Base-by-base conservation (phyloP, 2,329 filamentous ascomycete species). In the Escovopsis sp. region DNA sequence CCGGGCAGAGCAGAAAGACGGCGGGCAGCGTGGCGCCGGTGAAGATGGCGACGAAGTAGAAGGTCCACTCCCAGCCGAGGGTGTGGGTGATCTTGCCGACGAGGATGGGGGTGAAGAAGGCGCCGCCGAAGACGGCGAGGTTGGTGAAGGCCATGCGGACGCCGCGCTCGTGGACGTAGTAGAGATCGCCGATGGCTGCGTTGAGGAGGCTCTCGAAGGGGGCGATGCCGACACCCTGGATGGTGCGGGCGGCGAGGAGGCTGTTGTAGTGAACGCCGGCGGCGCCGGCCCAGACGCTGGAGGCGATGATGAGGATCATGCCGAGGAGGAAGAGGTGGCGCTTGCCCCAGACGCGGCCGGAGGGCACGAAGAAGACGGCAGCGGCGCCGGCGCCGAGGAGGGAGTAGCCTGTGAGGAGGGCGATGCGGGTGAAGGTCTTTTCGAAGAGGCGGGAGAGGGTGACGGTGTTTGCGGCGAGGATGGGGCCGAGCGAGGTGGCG, bases 191-290 rank as follows among this genome's bases (percentile, higher is more conserved):
- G 7, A 95, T 84, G 39, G 78, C 81, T 1, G 85, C 85, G 59
- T 94, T 94, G 44, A 95, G 81, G 20, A 95, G 66, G 1, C 84
- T 84, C 62, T 96, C 89, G 50, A 91, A 95, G 0, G 89, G 88
- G 8, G 87, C 87, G 14, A 87, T 71, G 0, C 82, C 87, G 35
- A 95, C 72, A 15, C 89, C 89, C 60, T 95, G 89, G 43, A 94
- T 74, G 40, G 94, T 73, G 11, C 89, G 72, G 11, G 89, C 81
- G 62, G 78, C 84, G 5, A 91, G 56, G 45, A 95, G 67, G 53
- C 77, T 84, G 13, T 63, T 67, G 58, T 93, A 91, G 57, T 76
- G 76, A 33, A 66, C 69, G 10, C 74, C 71, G 13, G 74, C 76
- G 0, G 71, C 75, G 27, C 84, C 84, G 20, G 76, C 87, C 88